Conservation (phyloP, 1,284 basidiomycete genomes). For the Microbotryum saponariae region DNA sequence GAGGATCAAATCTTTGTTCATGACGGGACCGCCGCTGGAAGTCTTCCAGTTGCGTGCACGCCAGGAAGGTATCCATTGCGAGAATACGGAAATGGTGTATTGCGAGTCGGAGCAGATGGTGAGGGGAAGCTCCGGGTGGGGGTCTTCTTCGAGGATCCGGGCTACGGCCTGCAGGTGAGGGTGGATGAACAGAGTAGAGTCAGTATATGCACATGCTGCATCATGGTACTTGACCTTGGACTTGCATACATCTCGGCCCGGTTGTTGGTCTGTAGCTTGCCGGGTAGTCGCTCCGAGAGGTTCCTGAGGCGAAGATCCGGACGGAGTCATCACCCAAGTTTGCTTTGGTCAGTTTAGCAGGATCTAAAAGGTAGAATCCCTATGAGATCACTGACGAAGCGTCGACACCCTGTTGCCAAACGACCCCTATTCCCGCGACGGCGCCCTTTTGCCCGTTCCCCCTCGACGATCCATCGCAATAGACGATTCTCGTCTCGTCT, state of each 20-base stretch:
- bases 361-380: background rate
- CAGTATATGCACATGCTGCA: background rate
- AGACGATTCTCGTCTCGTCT: constrained; percentile 52
- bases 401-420: constrained; percentile 57
- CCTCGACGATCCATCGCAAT: constrained; percentile 70
- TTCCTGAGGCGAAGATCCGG: constrained; percentile 49
- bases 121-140: constrained; percentile 49
- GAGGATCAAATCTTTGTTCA: constrained; percentile 57
- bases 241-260: constrained; percentile 72
- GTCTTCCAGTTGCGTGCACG: constrained; percentile 49
- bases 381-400: constrained; percentile 46
- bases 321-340: background rate
- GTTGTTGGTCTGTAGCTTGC: constrained; percentile 71
- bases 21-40: constrained; percentile 50
- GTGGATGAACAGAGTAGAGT: background rate
- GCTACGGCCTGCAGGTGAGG: constrained; percentile 55
- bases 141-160: constrained; percentile 60
- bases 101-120: constrained; percentile 67
- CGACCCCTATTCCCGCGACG: constrained; percentile 65
- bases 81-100: constrained; percentile 63
- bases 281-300: constrained; percentile 66
- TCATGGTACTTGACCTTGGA: constrained; percentile 14
- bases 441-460: constrained; percentile 59
- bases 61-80: constrained; percentile 59
- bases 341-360: background rate